phyloP scores from a whole-genome alignment of 2,329 filamentous ascomycete species.

The Colletotrichum brevisporum region DNA sequence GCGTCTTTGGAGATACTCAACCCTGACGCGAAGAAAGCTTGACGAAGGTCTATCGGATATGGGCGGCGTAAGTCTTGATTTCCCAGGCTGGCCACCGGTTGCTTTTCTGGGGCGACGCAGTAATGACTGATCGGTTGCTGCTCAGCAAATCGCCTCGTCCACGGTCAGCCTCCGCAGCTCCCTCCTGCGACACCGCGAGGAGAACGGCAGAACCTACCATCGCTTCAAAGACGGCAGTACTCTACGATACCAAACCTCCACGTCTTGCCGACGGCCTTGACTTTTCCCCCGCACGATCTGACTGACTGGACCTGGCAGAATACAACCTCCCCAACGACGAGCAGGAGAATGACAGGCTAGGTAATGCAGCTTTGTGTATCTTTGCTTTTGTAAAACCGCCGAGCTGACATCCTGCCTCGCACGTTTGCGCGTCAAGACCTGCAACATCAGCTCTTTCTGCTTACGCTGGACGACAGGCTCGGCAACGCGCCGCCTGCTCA shows the following conservation, averaged over 20 bases:
- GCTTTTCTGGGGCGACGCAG: too few relatives aligned
- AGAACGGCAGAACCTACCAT: constrained; percentile 56
- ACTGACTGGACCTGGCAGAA: not conserved
- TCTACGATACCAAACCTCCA: too few relatives aligned
- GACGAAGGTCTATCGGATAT: too few relatives aligned
- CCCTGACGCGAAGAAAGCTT: too few relatives aligned
- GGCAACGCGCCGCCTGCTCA: constrained; percentile 37
- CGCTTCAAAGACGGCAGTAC: constrained; percentile 44
- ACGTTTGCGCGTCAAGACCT: constrained; percentile 42
- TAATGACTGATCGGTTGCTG: too few relatives aligned
- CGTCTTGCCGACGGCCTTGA: too few relatives aligned
- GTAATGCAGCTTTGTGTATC: too few relatives aligned
- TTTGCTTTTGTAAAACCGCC: too few relatives aligned
- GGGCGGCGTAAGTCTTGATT: too few relatives aligned
- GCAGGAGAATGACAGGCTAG: constrained; percentile 2
- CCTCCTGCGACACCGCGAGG: constrained; percentile 51
- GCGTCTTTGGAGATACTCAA: too few relatives aligned
- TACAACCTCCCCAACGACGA: constrained; percentile 27
- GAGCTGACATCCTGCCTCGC: not conserved
- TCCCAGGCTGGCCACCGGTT: too few relatives aligned
- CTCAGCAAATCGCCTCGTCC: constrained; percentile 41
- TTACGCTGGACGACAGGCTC: constrained; percentile 44
- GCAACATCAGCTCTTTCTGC: constrained; percentile 45
- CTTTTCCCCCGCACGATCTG: not conserved
- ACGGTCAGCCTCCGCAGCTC: constrained; percentile 51